These are phyloP conservation scores for Arabidopsis arenosa DNA, from an alignment of 345 rosid genomes.

Conservation along the genomic window DNA sequence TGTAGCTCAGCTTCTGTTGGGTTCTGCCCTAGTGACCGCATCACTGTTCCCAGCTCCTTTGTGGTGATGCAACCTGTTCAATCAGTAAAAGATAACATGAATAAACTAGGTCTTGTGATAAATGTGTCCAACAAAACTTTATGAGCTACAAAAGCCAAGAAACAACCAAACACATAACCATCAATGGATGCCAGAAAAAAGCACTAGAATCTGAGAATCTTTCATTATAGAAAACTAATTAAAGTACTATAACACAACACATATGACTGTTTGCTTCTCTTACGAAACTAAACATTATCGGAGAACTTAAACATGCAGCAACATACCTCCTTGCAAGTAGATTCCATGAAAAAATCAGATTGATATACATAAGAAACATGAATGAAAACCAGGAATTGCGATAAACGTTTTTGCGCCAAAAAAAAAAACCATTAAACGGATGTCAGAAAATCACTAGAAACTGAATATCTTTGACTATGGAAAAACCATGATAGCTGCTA, in stretches of 20 bases:
- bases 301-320: neutral
- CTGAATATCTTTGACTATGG: neutral
- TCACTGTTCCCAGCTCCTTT: conserved; percentile 81
- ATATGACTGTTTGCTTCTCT: neutral
- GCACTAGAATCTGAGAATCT: neutral
- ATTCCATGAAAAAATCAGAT: neutral
- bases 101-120: neutral
- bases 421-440: neutral
- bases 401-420: neutral
- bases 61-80: conserved; percentile 65
- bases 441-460: neutral
- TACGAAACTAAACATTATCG: neutral
- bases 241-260: neutral
- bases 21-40: conserved; percentile 79
- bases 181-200: neutral
- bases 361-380: neutral
- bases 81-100: conserved; percentile 5
- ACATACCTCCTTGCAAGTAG: neutral
- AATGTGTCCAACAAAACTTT: neutral
- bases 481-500: neutral
- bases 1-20: conserved; percentile 71
- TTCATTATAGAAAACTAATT: neutral
- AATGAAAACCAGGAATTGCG: neutral
- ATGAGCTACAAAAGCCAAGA: neutral
- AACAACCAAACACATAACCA: neutral